phyloP scores from a whole-genome alignment of 2,329 filamentous ascomycete species.

The Verticillium longisporum region DNA sequence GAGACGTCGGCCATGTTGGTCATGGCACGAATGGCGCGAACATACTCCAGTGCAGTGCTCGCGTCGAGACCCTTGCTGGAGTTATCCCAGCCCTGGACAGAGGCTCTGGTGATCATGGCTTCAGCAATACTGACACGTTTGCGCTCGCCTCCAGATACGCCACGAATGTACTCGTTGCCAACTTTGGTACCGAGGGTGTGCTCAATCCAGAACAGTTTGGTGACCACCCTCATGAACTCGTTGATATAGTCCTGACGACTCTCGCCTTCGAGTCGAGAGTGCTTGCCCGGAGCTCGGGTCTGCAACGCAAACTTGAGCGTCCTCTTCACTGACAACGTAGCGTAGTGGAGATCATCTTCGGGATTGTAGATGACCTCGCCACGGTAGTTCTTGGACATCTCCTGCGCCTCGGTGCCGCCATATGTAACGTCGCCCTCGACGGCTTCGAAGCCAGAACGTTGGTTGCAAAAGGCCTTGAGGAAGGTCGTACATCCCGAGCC shows the following conservation, averaged over 20 bases:
- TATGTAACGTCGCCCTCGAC: slow-evolving; percentile 62
- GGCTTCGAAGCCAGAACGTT: slow-evolving; percentile 55
- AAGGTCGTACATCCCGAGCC: slow-evolving; percentile 51
- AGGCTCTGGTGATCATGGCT: slow-evolving; percentile 53
- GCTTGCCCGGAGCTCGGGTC: slow-evolving; percentile 48
- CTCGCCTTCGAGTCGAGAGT: slow-evolving; percentile 50
- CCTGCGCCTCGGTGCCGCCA: slow-evolving; percentile 37
- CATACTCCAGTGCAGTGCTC: slow-evolving; percentile 60
- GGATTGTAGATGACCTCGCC: slow-evolving; percentile 62
- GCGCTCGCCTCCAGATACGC: slow-evolving; percentile 56
- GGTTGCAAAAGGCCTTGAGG: slow-evolving; percentile 60
- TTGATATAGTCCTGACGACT: slow-evolving; percentile 46
- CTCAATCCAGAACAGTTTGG: slow-evolving; percentile 63
- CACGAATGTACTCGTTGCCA: slow-evolving; percentile 58
- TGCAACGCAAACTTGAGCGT: slow-evolving; percentile 62
- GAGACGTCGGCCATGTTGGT: slow-evolving; percentile 57
- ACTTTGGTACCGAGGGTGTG: slow-evolving; percentile 62
- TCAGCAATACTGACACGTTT: slow-evolving; percentile 75
- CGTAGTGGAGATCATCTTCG: slow-evolving; percentile 63
- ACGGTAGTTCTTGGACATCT: slow-evolving; percentile 46
- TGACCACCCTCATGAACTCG: slow-evolving; percentile 52
- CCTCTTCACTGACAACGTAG: slow-evolving; percentile 59
- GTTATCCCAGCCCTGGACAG: slow-evolving; percentile 67
- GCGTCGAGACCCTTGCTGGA: slow-evolving; percentile 59
- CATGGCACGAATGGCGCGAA: slow-evolving; percentile 55